These are phyloP conservation scores for Fusarium transvaalense DNA, from an alignment of 2,329 filamentous ascomycete species.

Conservation along the genomic window DNA sequence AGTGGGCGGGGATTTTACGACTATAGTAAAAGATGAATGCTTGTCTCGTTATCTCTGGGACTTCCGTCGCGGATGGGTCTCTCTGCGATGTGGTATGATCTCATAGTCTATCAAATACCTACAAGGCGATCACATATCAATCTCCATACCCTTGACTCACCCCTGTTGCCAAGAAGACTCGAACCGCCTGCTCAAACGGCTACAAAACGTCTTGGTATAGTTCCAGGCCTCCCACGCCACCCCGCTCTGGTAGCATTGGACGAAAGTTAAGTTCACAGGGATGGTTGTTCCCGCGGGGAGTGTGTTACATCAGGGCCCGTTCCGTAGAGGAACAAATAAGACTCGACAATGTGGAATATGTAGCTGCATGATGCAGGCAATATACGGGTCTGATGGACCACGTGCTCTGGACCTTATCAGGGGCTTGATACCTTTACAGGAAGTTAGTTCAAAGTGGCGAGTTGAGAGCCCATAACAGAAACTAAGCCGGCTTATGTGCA, in stretches of 20 bases:
- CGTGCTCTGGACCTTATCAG: not conserved
- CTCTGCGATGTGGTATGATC: too few relatives aligned
- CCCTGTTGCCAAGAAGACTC: not conserved
- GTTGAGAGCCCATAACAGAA: not conserved
- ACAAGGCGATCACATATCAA: not conserved
- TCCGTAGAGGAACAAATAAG: not conserved
- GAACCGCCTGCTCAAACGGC: not conserved
- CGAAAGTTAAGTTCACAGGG: not conserved
- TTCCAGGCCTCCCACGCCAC: not conserved
- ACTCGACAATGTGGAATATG: not conserved
- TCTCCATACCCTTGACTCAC: not conserved
- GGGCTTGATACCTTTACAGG: not conserved
- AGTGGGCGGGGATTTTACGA: conserved; percentile 50
- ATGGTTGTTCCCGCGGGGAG: not conserved
- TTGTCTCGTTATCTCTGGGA: not conserved
- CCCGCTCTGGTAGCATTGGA: conserved; percentile 2
- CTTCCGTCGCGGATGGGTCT: not conserved
- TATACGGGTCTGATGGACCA: not conserved
- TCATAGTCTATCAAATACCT: not conserved
- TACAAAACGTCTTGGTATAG: conserved; percentile 7
- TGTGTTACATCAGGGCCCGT: conserved; percentile 6
- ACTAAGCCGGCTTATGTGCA: not conserved
- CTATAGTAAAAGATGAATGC: conserved; percentile 15
- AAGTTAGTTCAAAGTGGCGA: not conserved
- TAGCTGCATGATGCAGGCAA: not conserved